phyloP scores from a whole-genome alignment of 768 basidiomycete genomes.

The Amanita molliuscula region DNA sequence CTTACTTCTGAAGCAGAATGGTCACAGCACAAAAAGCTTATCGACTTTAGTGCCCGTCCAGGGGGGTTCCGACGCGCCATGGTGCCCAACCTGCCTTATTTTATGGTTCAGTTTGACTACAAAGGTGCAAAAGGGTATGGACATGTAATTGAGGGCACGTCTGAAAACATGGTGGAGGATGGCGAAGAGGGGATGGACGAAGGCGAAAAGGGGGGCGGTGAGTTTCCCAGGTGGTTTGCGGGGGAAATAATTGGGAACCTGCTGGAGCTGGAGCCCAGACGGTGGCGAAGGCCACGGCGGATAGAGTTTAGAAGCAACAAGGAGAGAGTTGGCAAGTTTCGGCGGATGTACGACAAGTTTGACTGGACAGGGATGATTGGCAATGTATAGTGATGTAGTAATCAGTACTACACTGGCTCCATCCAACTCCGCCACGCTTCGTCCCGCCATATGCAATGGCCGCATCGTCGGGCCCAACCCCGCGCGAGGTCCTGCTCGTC shows the following conservation, averaged over 20 bases:
- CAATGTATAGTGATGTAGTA: background rate
- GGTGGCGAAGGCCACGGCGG: constrained; percentile 74
- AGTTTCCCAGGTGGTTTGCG: constrained; percentile 90
- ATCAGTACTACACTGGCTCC: background rate
- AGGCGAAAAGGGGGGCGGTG: constrained; percentile 84
- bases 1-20: constrained; percentile 89
- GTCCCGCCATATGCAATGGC: constrained; percentile 1
- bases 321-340: constrained; percentile 60
- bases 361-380: constrained; percentile 78
- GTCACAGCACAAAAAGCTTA: constrained; percentile 97
- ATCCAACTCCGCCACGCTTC: background rate
- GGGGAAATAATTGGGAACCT: constrained; percentile 91
- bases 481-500: constrained; percentile 11
- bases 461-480: constrained; percentile 8
- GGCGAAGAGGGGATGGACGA: constrained; percentile 56
- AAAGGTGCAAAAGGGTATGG: constrained; percentile 98
- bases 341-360: constrained; percentile 64
- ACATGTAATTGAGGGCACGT: constrained; percentile 92
- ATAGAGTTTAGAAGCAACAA: constrained; percentile 64
- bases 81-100: constrained; percentile 96
- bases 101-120: constrained; percentile 98
- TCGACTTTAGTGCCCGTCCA: constrained; percentile 82
- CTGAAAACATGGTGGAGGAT: constrained; percentile 52
- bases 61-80: constrained; percentile 92
- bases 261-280: constrained; percentile 75